Conservation (phyloP, 495 filamentous ascomycete species). For the Aspergillus indologenus region DNA sequence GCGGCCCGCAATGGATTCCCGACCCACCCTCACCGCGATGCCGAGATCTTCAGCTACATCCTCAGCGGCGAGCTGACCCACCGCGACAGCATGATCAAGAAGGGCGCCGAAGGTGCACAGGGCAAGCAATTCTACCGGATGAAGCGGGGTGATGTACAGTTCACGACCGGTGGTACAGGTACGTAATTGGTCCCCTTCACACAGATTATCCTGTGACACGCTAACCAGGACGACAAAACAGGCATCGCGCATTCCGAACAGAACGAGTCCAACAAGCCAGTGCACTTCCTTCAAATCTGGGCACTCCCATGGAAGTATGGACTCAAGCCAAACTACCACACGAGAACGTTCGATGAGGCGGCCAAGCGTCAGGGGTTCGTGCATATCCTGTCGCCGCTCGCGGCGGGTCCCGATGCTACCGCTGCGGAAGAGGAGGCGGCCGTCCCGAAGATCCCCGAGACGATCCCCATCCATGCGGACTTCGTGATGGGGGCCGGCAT, state of each 20-base stretch:
- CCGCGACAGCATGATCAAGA: constrained; percentile 68
- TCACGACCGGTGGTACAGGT: constrained; percentile 73
- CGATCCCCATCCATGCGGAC: constrained; percentile 78
- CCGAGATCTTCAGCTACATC: constrained; percentile 83
- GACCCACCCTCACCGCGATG: constrained; percentile 76
- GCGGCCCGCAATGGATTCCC: constrained; percentile 66
- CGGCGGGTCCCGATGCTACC: constrained; percentile 57
- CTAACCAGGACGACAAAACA: constrained; percentile 18
- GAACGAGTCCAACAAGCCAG: constrained; percentile 62
- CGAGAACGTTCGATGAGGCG: constrained; percentile 62
- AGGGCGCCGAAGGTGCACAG: constrained; percentile 50
- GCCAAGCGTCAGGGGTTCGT: constrained; percentile 66
- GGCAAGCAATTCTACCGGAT: constrained; percentile 64
- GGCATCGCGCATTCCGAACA: constrained; percentile 75
- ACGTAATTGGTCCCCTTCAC: constrained; percentile 15
- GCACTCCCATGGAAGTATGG: constrained; percentile 66
- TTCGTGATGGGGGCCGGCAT: constrained; percentile 72
- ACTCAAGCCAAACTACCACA: constrained; percentile 68
- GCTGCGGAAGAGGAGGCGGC: constrained; percentile 55
- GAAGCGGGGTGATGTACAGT: constrained; percentile 75
- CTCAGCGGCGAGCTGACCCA: constrained; percentile 77
- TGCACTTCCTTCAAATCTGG: constrained; percentile 85
- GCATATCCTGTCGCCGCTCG: constrained; percentile 66
- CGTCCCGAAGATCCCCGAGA: constrained; percentile 51
- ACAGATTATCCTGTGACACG: neutral